Evolutionary conservation across 208 protist genomes (phyloP).

Genomic region (Leishmania guyanensis): DNA sequence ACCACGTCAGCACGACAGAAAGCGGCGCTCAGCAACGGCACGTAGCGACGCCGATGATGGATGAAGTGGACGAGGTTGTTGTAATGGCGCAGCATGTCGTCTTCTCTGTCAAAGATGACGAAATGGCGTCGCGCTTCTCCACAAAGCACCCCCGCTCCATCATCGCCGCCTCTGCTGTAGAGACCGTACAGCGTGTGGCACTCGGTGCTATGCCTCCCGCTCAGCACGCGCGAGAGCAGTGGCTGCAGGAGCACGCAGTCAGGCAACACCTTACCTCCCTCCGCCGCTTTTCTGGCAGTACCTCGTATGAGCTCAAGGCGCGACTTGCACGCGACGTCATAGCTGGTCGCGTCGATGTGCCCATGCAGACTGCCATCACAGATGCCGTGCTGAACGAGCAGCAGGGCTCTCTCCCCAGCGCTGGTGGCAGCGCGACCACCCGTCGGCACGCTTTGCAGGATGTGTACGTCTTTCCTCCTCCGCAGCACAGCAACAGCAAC

Average conservation of each 20-base stretch:
- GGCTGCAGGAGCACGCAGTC: conserved; percentile 34
- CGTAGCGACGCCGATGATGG: not conserved
- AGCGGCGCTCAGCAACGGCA: not conserved
- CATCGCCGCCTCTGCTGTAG: conserved; percentile 46
- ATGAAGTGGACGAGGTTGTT: conserved; percentile 28
- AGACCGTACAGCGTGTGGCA: conserved; percentile 38
- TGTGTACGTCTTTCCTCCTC: not conserved
- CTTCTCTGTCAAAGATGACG: conserved; percentile 18
- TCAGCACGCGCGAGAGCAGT: conserved; percentile 18
- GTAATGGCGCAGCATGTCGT: conserved; percentile 66
- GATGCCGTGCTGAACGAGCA: conserved; percentile 15
- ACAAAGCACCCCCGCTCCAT: conserved; percentile 51
- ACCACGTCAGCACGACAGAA: not conserved
- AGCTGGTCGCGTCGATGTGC: conserved; percentile 19
- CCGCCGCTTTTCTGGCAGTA: conserved; percentile 29
- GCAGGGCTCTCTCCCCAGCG: not conserved
- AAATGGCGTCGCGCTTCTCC: conserved; percentile 28
- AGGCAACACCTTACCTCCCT: conserved; percentile 35
- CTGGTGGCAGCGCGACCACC: not conserved
- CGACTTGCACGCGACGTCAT: conserved; percentile 18
- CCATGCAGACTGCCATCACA: conserved; percentile 39
- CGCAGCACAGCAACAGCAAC: not conserved
- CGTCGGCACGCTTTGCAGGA: not conserved
- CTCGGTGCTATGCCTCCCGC: conserved; percentile 35
- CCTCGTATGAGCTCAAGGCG: conserved; percentile 10